A percentile compares a stretch with the other conserved stretches of the same genome.
phyloP scores from a whole-genome alignment of 2,329 filamentous ascomycete species.

The Coniochaeta sp. region DNA sequence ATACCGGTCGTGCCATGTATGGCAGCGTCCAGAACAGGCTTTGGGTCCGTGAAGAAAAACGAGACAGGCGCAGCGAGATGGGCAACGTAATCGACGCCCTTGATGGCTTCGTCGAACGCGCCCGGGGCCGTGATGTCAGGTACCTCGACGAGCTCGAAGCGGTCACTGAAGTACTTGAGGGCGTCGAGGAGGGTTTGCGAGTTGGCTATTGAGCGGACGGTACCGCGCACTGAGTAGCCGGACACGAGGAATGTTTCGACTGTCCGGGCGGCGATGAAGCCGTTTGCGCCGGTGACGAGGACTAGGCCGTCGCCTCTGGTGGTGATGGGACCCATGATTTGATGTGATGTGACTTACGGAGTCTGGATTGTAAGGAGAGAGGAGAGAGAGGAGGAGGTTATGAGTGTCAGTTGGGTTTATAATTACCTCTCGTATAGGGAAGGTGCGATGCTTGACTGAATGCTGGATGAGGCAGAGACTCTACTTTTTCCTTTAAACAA shows the following conservation, averaged over 20 bases:
- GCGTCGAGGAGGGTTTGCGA: conserved; percentile 9
- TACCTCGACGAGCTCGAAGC: conserved; percentile 12
- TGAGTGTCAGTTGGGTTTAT: background rate
- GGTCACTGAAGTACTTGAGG: background rate
- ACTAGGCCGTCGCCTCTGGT: conserved; percentile 15
- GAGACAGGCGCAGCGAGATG: conserved; percentile 17
- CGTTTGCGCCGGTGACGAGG: conserved; percentile 30
- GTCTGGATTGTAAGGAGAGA: background rate
- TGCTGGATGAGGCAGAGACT: too few species aligned
- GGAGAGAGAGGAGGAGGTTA: background rate
- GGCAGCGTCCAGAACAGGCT: conserved; percentile 12
- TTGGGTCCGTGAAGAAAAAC: conserved; percentile 13
- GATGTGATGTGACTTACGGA: background rate
- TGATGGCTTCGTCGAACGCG: conserved; percentile 15
- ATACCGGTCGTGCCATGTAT: conserved; percentile 10
- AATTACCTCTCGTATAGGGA: background rate
- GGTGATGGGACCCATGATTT: background rate
- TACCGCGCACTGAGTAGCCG: conserved; percentile 30
- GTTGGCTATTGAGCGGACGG: conserved; percentile 20
- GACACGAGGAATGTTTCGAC: conserved; percentile 25
- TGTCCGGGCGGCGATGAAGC: conserved; percentile 28
- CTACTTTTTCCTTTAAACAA: too few species aligned
- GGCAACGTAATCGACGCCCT: conserved; percentile 10
- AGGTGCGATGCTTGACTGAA: too few species aligned
- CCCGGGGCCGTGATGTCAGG: conserved; percentile 13